Base-by-base conservation (phyloP, 441 rosid species). In the Manihot esculenta region DNA sequence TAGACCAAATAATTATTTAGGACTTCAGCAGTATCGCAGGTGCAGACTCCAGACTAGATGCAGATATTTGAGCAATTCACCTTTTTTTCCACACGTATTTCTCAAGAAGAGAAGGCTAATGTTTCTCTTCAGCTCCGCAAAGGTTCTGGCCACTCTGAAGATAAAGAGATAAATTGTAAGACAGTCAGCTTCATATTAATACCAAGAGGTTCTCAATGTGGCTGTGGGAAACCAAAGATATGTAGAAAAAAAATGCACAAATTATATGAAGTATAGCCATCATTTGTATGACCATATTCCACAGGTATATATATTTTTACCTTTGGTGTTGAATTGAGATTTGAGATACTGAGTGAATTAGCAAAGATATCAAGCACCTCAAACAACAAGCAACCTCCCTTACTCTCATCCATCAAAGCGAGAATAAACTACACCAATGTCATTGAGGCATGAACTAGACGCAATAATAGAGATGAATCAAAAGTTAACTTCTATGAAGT, bases 1-100 rank as follows among this genome's bases (percentile, higher is more conserved):
- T 81, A 66, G 82, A 76, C 78, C 62, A 67, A 47, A 65, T 30
- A 64, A n/a, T 42, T 54, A 60, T 11, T 30, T 15, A 59, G 35
- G 64, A 72, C 18, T 26, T 55, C 57, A 71, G 68, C 62, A 41
- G 33, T 51, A 45, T 54, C 69, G 58, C 45, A n/a, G 49, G 30
- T 51, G 30, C 23, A 41, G 51, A 17, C 41, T 33, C 38, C 38
- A 33, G 38, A 33, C 38, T 33, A 33, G 24, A 51, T 15, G 21
- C 65, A 30, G 38, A 1, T 48, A 45, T 12, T 13, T 42, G 44
- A 57, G 27, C 59, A 30, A 69, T 64, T 66, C 57, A 63, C 62
- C 42, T 38, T 7, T 38, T 38, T 38, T 38, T 15, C 48, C 62
- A 0, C 21, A 67, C 42, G 24, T 45, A 5, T 30, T 53, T 51